Evolutionary conservation across 768 basidiomycete genomes (phyloP).

Genomic region (Rossbeevera mucosa): DNA sequence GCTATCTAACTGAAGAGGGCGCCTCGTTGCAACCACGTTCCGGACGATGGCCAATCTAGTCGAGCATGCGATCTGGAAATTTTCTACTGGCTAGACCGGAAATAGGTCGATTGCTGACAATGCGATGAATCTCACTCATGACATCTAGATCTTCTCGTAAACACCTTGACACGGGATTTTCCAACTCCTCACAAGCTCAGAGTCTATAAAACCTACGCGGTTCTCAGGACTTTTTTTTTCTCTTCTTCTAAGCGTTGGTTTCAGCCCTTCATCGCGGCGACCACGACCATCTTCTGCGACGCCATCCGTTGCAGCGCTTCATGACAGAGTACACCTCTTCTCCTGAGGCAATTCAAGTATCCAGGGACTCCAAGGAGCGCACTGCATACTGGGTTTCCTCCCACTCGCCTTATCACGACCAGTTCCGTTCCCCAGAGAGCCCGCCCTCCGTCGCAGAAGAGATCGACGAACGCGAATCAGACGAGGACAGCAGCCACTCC

Average conservation of each 20-base stretch:
- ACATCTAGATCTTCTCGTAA: slow-evolving; percentile 30
- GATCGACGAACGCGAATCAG: slow-evolving; percentile 38
- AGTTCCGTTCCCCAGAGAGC: slow-evolving; percentile 54
- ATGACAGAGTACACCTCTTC: slow-evolving; percentile 67
- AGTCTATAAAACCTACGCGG: slow-evolving; percentile 23
- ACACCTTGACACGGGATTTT: slow-evolving; percentile 21
- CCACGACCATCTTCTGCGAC: not conserved
- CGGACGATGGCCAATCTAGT: slow-evolving; percentile 26
- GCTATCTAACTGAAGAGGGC: slow-evolving; percentile 12
- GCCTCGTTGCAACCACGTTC: slow-evolving; percentile 32
- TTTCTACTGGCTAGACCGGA: slow-evolving; percentile 21
- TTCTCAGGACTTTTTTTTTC: slow-evolving; percentile 9
- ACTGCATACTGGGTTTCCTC: slow-evolving; percentile 62
- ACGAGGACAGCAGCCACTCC: slow-evolving; percentile 39
- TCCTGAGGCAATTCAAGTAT: slow-evolving; percentile 55
- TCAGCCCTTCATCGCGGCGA: not conserved
- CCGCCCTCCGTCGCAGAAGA: slow-evolving; percentile 45
- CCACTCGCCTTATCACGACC: slow-evolving; percentile 32
- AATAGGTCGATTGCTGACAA: slow-evolving; percentile 23
- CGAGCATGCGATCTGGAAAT: slow-evolving; percentile 18
- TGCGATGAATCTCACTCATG: slow-evolving; percentile 11
- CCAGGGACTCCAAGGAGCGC: slow-evolving; percentile 54
- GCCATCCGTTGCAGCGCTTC: not conserved
- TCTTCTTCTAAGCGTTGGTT: slow-evolving; percentile 5
- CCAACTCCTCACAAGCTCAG: slow-evolving; percentile 12